Conservation (phyloP, 139 green algal species). For the Closterium sp. region DNA sequence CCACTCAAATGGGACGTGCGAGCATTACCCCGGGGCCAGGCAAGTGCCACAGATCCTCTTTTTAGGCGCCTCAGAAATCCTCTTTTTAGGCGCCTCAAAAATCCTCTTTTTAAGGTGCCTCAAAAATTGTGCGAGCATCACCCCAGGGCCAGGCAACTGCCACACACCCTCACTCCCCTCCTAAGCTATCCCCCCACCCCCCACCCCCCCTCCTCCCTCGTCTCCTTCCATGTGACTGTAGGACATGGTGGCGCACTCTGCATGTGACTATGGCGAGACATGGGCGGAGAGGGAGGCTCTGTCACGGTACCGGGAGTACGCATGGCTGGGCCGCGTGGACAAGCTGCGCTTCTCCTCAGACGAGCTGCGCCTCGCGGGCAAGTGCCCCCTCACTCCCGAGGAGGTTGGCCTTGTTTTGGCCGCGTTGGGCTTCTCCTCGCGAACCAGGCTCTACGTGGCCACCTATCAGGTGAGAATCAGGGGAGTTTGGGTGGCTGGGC, state of each 20-base stretch:
- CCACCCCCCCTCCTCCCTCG: no score
- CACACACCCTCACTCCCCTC: background rate
- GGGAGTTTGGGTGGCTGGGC: constrained; percentile 24
- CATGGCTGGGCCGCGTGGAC: constrained; percentile 29
- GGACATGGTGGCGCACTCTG: constrained; percentile 47
- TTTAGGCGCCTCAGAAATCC: no score
- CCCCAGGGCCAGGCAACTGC: no score
- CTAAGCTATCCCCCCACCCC: no score
- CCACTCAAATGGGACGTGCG: no score
- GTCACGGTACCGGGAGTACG: constrained; percentile 16
- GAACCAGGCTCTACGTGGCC: constrained; percentile 28
- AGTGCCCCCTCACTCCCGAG: constrained; percentile 44
- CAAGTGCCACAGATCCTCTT: no score
- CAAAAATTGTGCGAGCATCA: no score
- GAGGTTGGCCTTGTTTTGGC: constrained; percentile 38
- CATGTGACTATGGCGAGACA: constrained; percentile 37
- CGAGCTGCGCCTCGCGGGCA: constrained; percentile 33
- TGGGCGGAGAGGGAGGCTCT: background rate
- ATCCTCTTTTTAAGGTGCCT: no score
- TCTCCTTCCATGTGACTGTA: no score
- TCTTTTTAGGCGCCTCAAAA: no score
- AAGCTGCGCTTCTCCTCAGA: constrained; percentile 13
- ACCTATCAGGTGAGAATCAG: constrained; percentile 30
- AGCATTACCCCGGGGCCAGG: no score
- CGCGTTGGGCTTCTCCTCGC: constrained; percentile 16